These are phyloP conservation scores for Lyophyllum shimeji DNA, from an alignment of 768 basidiomycete genomes.

Conservation along the genomic window DNA sequence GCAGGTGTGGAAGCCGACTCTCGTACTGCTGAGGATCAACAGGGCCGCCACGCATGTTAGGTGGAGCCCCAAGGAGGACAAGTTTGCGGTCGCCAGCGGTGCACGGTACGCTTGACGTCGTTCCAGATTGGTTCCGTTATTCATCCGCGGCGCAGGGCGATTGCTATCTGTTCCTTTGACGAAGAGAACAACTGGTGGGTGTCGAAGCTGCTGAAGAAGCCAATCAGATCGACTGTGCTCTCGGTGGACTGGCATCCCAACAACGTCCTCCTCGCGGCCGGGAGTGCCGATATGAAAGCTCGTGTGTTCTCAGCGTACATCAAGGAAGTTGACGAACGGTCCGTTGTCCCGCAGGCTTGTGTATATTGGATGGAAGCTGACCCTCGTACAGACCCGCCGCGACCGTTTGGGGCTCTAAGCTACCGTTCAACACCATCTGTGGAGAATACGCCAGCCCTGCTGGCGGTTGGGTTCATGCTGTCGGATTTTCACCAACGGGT, in stretches of 20 bases:
- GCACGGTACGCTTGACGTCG: slow-evolving; percentile 61
- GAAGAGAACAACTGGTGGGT: slow-evolving; percentile 99
- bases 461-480: slow-evolving; percentile 97
- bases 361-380: slow-evolving; percentile 6
- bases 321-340: slow-evolving; percentile 96
- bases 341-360: slow-evolving; percentile 16
- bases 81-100: slow-evolving; percentile 97
- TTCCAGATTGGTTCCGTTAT: not conserved
- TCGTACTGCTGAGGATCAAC: slow-evolving; percentile 95
- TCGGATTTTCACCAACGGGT: slow-evolving; percentile 97
- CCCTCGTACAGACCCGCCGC: slow-evolving; percentile 65
- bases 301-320: slow-evolving; percentile 97
- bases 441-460: slow-evolving; percentile 88
- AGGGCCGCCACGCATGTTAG: slow-evolving; percentile 92
- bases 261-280: slow-evolving; percentile 94
- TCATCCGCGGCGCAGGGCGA: slow-evolving; percentile 54
- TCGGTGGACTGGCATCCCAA: slow-evolving; percentile 98
- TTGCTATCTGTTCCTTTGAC: slow-evolving; percentile 96
- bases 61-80: slow-evolving; percentile 98
- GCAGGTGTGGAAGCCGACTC: slow-evolving; percentile 88
- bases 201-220: slow-evolving; percentile 95
- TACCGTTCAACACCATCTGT: slow-evolving; percentile 97
- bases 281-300: slow-evolving; percentile 97
- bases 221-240: slow-evolving; percentile 91
- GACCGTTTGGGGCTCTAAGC: slow-evolving; percentile 95